phyloP scores from a whole-genome alignment of 2,329 filamentous ascomycete species.

The Scolecobasidium constrictum region DNA sequence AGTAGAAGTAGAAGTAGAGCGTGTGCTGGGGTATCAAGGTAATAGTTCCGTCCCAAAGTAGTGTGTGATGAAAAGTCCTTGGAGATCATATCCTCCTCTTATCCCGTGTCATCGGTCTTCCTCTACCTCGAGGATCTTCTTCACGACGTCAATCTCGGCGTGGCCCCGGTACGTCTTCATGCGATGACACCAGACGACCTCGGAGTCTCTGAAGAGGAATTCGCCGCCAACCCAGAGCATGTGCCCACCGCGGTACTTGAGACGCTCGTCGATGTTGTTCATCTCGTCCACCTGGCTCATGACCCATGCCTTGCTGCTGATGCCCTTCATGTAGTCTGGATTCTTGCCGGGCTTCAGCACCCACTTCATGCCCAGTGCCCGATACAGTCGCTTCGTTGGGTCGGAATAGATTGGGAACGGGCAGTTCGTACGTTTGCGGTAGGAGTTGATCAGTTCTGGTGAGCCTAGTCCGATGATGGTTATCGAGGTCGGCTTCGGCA shows the following conservation, averaged over 20 bases:
- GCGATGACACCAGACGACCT: slow-evolving; percentile 30
- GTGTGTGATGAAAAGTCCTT: background rate
- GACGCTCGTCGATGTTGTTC: slow-evolving; percentile 7
- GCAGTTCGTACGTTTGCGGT: slow-evolving; percentile 50
- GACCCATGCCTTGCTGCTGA: slow-evolving; percentile 5
- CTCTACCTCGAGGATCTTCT: slow-evolving; percentile 26
- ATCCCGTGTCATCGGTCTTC: background rate
- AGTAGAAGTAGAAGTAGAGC: too few relatives aligned
- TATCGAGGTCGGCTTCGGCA: slow-evolving; percentile 49
- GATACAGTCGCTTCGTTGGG: slow-evolving; percentile 55
- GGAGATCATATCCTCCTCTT: background rate
- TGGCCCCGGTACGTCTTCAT: slow-evolving; percentile 28
- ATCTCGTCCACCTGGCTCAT: slow-evolving; percentile 2
- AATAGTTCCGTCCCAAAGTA: background rate
- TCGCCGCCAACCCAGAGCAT: slow-evolving; percentile 29
- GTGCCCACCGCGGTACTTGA: slow-evolving; percentile 22
- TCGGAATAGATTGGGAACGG: slow-evolving; percentile 71
- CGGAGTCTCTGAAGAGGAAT: slow-evolving; percentile 29
- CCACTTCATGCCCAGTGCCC: slow-evolving; percentile 56
- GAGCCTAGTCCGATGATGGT: slow-evolving; percentile 64
- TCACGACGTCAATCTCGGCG: slow-evolving; percentile 22
- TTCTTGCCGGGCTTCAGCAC: slow-evolving; percentile 37
- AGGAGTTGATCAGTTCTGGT: slow-evolving; percentile 56
- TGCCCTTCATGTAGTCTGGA: slow-evolving; percentile 50
- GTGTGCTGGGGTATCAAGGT: background rate